Percentiles rank a stretch among this genome's conserved stretches.
phyloP scores from a whole-genome alignment of 179 eudicot species.

The Patellifolia procumbens region DNA sequence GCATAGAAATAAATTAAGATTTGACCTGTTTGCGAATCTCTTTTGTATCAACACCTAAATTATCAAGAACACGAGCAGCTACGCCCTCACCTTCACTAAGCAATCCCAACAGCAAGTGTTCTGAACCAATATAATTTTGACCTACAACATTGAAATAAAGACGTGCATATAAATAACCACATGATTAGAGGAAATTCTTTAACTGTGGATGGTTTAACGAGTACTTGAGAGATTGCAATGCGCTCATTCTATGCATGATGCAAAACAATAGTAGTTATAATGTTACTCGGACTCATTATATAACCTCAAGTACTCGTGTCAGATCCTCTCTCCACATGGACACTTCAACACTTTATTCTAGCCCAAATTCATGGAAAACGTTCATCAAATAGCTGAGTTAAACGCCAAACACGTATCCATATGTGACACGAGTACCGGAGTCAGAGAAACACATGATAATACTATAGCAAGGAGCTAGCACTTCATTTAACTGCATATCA shows the following conservation, averaged over 20 bases:
- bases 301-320: background rate
- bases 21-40: constrained; percentile 76
- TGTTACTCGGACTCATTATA: background rate
- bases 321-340: background rate
- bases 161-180: background rate
- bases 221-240: background rate
- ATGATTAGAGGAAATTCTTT: background rate
- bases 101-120: constrained; percentile 82
- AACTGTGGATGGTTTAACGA: background rate
- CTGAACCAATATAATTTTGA: constrained; percentile 78
- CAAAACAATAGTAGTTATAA: background rate
- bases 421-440: too few species aligned
- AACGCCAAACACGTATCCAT: too few species aligned
- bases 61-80: constrained; percentile 88
- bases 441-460: background rate
- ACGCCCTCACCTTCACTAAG: constrained; percentile 94
- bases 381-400: too few species aligned
- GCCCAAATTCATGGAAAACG: too few species aligned
- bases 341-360: too few species aligned
- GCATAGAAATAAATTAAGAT: background rate
- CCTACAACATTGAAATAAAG: constrained; percentile 42
- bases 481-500: background rate
- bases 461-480: background rate
- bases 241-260: background rate
- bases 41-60: constrained; percentile 73